A percentile compares a stretch with the other conserved stretches of the same genome.
These are phyloP conservation scores for Oryza meyeriana DNA, from an alignment of 176 grass and related monocot species.

Conservation along the genomic window DNA sequence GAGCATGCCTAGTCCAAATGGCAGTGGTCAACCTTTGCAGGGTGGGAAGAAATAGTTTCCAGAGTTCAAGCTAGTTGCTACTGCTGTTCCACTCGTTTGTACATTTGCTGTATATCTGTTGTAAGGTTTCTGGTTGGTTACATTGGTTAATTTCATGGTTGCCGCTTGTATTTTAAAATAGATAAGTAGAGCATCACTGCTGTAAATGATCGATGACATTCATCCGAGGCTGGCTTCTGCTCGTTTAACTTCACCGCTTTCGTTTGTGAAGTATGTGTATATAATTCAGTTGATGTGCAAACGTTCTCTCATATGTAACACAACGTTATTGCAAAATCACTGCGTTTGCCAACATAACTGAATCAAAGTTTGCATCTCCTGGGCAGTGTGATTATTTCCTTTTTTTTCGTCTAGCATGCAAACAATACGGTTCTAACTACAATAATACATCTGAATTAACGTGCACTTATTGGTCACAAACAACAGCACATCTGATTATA, in stretches of 20 bases:
- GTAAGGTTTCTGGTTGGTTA: conserved; percentile 1
- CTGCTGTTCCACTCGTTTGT: not conserved
- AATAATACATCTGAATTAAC: not conserved
- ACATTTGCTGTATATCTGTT: conserved; percentile 59
- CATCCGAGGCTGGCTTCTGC: not conserved
- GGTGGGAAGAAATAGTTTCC: conserved; percentile 67
- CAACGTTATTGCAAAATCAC: not conserved
- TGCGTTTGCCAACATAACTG: not conserved
- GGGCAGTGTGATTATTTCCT: not conserved
- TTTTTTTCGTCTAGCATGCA: not conserved
- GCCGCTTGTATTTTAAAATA: conserved; percentile 9
- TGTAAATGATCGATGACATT: conserved; percentile 28
- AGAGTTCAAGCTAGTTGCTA: not conserved
- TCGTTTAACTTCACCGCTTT: not conserved
- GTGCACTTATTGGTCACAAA: not conserved
- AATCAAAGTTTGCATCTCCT: not conserved
- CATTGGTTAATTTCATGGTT: conserved; percentile 25
- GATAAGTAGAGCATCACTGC: conserved; percentile 21
- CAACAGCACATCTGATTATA: not conserved
- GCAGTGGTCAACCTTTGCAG: conserved; percentile 78
- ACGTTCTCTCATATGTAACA: not conserved
- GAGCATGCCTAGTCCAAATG: conserved; percentile 40
- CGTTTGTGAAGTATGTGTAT: not conserved
- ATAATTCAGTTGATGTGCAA: not conserved
- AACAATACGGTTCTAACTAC: not conserved